Conservation (phyloP, 73 alveolate species). For the Durusdinium trenchii region DNA sequence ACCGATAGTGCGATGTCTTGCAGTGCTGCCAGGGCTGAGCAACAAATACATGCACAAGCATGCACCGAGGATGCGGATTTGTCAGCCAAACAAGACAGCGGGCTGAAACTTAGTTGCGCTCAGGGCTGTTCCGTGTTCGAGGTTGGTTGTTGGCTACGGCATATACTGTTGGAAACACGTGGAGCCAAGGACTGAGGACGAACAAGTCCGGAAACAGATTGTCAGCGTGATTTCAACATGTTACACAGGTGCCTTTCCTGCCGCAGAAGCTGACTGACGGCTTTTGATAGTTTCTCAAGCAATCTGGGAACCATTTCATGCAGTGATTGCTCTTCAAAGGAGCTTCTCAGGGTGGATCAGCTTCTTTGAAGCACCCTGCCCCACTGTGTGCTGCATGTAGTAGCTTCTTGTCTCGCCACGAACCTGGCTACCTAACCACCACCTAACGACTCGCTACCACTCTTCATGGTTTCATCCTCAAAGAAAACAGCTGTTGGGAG, state of each 20-base stretch:
- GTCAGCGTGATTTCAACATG: not conserved
- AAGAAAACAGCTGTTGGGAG: not conserved
- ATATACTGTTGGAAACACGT: too few species aligned
- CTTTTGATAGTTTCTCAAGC: not conserved
- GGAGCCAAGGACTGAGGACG: not conserved
- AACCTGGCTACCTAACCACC: too few species aligned
- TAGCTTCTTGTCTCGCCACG: too few species aligned
- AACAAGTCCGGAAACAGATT: not conserved
- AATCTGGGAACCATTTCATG: not conserved
- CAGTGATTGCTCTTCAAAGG: too few species aligned
- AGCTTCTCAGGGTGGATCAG: too few species aligned
- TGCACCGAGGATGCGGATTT: slow-evolving; percentile 19
- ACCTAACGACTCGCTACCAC: too few species aligned
- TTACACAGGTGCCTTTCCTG: not conserved
- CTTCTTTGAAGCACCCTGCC: too few species aligned
- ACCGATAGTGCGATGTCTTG: not conserved
- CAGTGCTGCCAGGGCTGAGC: not conserved
- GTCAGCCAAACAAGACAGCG: not conserved
- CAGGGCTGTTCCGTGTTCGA: too few species aligned
- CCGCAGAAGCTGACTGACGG: not conserved
- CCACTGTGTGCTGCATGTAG: too few species aligned
- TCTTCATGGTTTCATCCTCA: not conserved
- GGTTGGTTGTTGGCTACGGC: too few species aligned
- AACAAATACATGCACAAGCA: too few species aligned
- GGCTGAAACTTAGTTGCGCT: slow-evolving; percentile 13